A percentile compares a stretch with the other conserved stretches of the same genome.
phyloP scores from a whole-genome alignment of 1,284 basidiomycete species.

The Puccinia polysora region DNA sequence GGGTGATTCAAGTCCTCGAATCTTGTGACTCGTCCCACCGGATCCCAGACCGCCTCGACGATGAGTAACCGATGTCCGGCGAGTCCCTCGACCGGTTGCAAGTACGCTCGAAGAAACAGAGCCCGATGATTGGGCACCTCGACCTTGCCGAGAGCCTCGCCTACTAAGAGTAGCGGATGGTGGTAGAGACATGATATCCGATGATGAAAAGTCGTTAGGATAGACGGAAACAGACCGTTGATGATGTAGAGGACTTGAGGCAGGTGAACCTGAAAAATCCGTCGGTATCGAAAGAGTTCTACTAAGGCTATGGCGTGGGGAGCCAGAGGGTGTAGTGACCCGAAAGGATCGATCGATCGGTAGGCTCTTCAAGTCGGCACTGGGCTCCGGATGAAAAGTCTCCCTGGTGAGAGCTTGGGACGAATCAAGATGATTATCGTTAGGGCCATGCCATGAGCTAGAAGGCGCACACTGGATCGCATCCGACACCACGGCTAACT shows the following conservation, averaged over 20 bases:
- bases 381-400: neutral
- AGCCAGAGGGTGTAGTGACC: constrained; percentile 31
- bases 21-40: constrained; percentile 45
- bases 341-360: constrained; percentile 21
- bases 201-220: constrained; percentile 10
- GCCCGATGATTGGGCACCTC: constrained; percentile 6
- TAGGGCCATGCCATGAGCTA: constrained; percentile 47
- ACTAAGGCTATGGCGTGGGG: constrained; percentile 24
- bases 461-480: constrained; percentile 51
- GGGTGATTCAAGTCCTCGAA: constrained; percentile 38
- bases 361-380: neutral
- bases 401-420: neutral
- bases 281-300: constrained; percentile 37
- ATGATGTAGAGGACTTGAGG: constrained; percentile 16
- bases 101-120: neutral
- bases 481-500: constrained; percentile 58
- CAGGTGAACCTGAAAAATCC: constrained; percentile 11
- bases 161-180: constrained; percentile 18
- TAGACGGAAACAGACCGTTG: constrained; percentile 32
- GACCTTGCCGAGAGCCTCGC: constrained; percentile 26
- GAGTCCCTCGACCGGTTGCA: constrained; percentile 2
- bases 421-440: constrained; percentile 43
- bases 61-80: constrained; percentile 21
- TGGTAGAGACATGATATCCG: constrained; percentile 22
- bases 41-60: constrained; percentile 33